phyloP scores from a whole-genome alignment of 176 grass and related monocot genomes.

The Oryza punctata region DNA sequence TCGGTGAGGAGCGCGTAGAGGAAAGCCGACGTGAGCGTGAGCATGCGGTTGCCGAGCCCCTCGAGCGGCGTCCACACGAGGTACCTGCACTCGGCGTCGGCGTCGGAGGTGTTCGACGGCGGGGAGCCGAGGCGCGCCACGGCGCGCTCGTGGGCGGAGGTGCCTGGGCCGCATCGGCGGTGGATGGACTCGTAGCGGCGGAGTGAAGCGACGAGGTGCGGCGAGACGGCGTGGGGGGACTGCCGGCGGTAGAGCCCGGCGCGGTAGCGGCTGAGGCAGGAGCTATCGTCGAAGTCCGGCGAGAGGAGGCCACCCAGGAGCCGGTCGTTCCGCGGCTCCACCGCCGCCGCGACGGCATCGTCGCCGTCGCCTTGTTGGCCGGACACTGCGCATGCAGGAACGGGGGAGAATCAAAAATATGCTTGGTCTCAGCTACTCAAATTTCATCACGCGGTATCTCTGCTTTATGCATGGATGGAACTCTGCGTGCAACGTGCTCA shows the following conservation, averaged over 20 bases:
- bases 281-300: conserved; percentile 42
- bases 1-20: conserved; percentile 69
- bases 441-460: no score
- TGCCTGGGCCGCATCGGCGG: conserved; percentile 52
- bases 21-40: conserved; percentile 47
- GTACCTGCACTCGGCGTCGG: conserved; percentile 45
- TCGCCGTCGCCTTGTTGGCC: background rate
- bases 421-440: no score
- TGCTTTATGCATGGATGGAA: no score
- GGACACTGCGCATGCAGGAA: conserved; percentile 11
- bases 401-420: no score
- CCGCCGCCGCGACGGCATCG: background rate
- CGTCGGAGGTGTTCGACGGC: background rate
- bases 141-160: conserved; percentile 40
- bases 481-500: no score
- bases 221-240: conserved; percentile 39
- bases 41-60: conserved; percentile 67
- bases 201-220: conserved; percentile 48
- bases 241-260: conserved; percentile 38
- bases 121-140: conserved; percentile 31
- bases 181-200: conserved; percentile 62
- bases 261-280: conserved; percentile 77
- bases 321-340: conserved; percentile 32
- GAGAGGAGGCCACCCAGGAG: conserved; percentile 74
- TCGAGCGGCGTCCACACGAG: conserved; percentile 46